Conservation (phyloP, 2,329 filamentous ascomycete genomes). For the Trichoderma sp. region DNA sequence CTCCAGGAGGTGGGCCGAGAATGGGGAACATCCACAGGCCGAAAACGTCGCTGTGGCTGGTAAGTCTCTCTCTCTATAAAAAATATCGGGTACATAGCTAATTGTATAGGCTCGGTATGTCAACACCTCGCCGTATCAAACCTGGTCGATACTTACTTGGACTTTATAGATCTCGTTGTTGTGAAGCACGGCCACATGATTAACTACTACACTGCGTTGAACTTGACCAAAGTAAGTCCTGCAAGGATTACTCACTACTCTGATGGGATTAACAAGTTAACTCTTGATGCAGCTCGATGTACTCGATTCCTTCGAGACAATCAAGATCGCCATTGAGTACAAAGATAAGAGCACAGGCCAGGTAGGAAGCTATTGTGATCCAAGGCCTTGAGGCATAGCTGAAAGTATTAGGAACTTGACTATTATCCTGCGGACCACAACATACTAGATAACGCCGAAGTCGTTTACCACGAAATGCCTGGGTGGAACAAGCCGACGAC, state of each 20-base stretch:
- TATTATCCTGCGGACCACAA: constrained; percentile 43
- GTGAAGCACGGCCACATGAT: neutral
- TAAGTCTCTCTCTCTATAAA: neutral
- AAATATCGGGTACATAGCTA: neutral
- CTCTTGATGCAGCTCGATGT: neutral
- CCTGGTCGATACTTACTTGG: neutral
- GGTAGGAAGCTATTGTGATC: neutral
- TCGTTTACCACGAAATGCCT: constrained; percentile 65
- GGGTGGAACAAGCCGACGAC: constrained; percentile 68
- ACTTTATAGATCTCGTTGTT: neutral
- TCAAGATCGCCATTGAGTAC: neutral
- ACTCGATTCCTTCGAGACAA: neutral
- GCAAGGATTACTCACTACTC: neutral
- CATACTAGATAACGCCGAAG: constrained; percentile 56
- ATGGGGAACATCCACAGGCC: constrained; percentile 51
- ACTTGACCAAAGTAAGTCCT: neutral
- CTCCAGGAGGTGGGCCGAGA: constrained; percentile 48
- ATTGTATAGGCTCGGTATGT: neutral
- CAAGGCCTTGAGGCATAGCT: neutral
- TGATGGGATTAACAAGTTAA: neutral
- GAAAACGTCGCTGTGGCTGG: constrained; percentile 57
- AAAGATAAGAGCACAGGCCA: neutral
- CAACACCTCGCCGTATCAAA: neutral
- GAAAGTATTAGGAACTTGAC: neutral
- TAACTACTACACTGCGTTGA: neutral